A percentile compares a stretch with the other conserved stretches of the same genome.
These are phyloP conservation scores for Didymosphaeria variabile DNA, from an alignment of 2,329 filamentous ascomycete species.

Conservation along the genomic window DNA sequence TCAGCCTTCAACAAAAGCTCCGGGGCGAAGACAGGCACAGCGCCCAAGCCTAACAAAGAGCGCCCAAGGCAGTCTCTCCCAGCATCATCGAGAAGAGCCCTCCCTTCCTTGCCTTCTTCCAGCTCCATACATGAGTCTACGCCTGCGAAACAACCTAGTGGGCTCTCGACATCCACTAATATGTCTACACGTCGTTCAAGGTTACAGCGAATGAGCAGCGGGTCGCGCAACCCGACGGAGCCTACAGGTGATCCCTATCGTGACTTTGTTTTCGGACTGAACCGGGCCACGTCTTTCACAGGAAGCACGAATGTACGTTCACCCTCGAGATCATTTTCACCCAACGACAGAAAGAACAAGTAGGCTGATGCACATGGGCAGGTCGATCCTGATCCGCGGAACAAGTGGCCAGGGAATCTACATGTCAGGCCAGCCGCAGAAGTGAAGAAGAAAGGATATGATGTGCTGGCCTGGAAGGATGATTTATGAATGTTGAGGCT, in stretches of 20 bases:
- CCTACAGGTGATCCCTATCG: constrained; percentile 28
- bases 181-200: neutral
- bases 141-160: neutral
- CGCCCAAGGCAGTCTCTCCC: constrained; percentile 31
- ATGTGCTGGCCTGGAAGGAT: constrained; percentile 19
- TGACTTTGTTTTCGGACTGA: constrained; percentile 27
- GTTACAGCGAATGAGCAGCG: neutral
- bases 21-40: neutral
- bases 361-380: constrained; percentile 2
- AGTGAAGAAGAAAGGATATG: constrained; percentile 6
- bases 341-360: neutral
- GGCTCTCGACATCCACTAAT: neutral
- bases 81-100: neutral
- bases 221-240: constrained; percentile 1
- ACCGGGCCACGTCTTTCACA: constrained; percentile 27
- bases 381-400: neutral
- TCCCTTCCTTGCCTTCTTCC: neutral
- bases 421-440: constrained; percentile 8
- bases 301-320: constrained; percentile 35
- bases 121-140: neutral
- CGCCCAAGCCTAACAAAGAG: neutral
- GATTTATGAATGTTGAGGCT: neutral
- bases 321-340: neutral
- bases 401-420: constrained; percentile 11
- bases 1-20: constrained; percentile 15